A percentile compares a stretch with the other conserved stretches of the same genome.
phyloP scores from a whole-genome alignment of 2,329 filamentous ascomycete species.

The Daldinia sp. region DNA sequence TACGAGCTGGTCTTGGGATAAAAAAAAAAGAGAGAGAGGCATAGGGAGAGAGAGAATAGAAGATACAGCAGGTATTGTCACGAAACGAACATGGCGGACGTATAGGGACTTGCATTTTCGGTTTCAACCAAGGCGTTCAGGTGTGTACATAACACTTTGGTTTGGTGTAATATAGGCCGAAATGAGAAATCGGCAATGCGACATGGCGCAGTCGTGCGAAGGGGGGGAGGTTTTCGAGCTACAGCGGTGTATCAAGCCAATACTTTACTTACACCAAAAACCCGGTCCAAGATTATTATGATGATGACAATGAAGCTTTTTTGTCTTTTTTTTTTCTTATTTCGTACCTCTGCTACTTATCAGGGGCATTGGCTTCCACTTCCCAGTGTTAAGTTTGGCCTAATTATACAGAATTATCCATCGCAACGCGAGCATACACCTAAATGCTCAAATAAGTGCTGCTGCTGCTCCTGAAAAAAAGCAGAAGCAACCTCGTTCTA shows the following conservation, averaged over 20 bases:
- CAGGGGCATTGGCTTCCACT: slow-evolving; percentile 4
- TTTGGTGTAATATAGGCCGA: slow-evolving; percentile 24
- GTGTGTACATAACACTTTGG: slow-evolving; percentile 28
- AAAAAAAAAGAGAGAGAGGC: neutral
- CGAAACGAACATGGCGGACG: slow-evolving; percentile 20
- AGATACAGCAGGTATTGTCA: neutral
- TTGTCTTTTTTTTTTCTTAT: slow-evolving; percentile 11
- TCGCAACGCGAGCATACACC: slow-evolving; percentile 22
- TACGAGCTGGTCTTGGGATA: slow-evolving; percentile 84
- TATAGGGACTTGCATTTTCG: slow-evolving; percentile 33
- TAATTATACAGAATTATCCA: slow-evolving; percentile 35
- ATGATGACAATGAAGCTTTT: slow-evolving; percentile 18
- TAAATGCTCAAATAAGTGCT: slow-evolving; percentile 7
- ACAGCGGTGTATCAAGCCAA: slow-evolving; percentile 5
- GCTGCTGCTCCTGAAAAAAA: slow-evolving; percentile 10
- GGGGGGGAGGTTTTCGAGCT: slow-evolving; percentile 6
- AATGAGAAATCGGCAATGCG: slow-evolving; percentile 8
- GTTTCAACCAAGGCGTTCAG: slow-evolving; percentile 37
- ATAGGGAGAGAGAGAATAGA: neutral
- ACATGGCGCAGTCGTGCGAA: slow-evolving; percentile 8
- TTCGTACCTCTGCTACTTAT: slow-evolving; percentile 3
- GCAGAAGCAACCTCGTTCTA: slow-evolving; percentile 15
- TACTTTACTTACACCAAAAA: slow-evolving; percentile 12
- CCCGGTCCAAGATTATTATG: neutral
- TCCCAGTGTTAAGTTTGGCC: slow-evolving; percentile 6